These are phyloP conservation scores for Solanum hybrid DNA, from an alignment of 305 asterid genomes.

Conservation along the genomic window DNA sequence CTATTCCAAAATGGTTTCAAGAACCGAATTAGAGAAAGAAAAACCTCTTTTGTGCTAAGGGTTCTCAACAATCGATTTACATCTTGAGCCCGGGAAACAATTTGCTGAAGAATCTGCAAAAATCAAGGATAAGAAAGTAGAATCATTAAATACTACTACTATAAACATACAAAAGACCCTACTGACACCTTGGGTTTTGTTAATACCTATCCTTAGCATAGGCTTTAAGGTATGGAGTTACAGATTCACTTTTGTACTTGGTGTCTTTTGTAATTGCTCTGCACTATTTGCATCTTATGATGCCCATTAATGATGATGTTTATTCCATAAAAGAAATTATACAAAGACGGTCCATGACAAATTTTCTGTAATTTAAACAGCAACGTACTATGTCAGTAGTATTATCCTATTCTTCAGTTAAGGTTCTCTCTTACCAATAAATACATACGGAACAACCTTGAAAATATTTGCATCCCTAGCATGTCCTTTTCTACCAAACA, in stretches of 20 bases:
- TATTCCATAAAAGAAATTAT: not conserved
- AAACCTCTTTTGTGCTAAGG: conserved; percentile 94
- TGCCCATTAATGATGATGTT: not conserved
- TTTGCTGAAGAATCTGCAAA: conserved; percentile 78
- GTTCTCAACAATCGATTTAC: conserved; percentile 62
- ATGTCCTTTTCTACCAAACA: not conserved
- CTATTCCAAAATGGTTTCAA: not conserved
- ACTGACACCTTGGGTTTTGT: not conserved
- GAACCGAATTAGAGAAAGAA: not conserved
- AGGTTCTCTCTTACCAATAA: not conserved
- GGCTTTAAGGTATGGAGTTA: not conserved
- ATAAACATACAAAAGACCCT: not conserved
- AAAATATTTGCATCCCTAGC: not conserved
- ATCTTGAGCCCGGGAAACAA: conserved; percentile 63
- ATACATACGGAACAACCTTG: not conserved
- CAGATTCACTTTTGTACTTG: not conserved
- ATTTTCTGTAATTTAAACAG: not conserved
- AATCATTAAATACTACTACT: not conserved
- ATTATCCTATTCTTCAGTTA: not conserved
- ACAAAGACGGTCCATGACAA: not conserved
- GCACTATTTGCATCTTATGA: not conserved
- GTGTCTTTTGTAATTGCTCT: not conserved
- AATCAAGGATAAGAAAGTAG: conserved; percentile 11
- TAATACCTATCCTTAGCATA: not conserved
- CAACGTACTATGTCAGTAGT: not conserved